phyloP scores from a whole-genome alignment of 768 basidiomycete species.

The Boletus reticulatus region DNA sequence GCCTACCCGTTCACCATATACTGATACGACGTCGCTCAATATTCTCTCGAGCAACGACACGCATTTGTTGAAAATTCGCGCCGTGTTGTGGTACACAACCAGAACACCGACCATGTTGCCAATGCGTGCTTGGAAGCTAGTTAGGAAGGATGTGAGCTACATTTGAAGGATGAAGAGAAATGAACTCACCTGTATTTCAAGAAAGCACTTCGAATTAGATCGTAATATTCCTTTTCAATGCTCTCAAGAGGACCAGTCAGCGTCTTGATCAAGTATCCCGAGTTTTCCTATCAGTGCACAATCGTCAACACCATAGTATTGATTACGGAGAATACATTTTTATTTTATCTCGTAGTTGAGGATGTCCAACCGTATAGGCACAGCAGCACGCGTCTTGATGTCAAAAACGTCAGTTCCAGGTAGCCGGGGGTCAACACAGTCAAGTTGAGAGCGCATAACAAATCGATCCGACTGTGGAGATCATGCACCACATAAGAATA shows the following conservation, averaged over 20 bases:
- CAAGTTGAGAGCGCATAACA: slow-evolving; percentile 94
- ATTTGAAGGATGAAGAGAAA: too few relatives aligned
- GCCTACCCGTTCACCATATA: slow-evolving; percentile 68
- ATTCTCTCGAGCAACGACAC: slow-evolving; percentile 68
- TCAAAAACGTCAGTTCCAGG: slow-evolving; percentile 94
- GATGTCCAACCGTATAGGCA: slow-evolving; percentile 81
- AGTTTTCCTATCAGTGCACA: slow-evolving; percentile 56
- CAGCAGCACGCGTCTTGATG: slow-evolving; percentile 89
- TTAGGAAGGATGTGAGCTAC: background rate
- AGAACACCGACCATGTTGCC: slow-evolving; percentile 96
- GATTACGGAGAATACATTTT: background rate
- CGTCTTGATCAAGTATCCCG: slow-evolving; percentile 70
- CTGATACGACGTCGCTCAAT: slow-evolving; percentile 50
- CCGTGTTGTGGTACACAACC: slow-evolving; percentile 86
- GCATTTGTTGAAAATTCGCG: slow-evolving; percentile 73
- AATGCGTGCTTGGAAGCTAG: slow-evolving; percentile 91
- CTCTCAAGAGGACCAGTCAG: slow-evolving; percentile 67
- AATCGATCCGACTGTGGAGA: slow-evolving; percentile 43
- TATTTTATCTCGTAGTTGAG: slow-evolving; percentile 71
- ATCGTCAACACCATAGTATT: background rate
- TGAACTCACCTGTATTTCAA: slow-evolving; percentile 80
- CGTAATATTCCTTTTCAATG: slow-evolving; percentile 94
- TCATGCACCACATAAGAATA: background rate
- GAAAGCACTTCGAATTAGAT: slow-evolving; percentile 91
- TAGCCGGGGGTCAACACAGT: slow-evolving; percentile 75